phyloP scores from a whole-genome alignment of 208 protist species.

The Trypanosoma boissoni region DNA sequence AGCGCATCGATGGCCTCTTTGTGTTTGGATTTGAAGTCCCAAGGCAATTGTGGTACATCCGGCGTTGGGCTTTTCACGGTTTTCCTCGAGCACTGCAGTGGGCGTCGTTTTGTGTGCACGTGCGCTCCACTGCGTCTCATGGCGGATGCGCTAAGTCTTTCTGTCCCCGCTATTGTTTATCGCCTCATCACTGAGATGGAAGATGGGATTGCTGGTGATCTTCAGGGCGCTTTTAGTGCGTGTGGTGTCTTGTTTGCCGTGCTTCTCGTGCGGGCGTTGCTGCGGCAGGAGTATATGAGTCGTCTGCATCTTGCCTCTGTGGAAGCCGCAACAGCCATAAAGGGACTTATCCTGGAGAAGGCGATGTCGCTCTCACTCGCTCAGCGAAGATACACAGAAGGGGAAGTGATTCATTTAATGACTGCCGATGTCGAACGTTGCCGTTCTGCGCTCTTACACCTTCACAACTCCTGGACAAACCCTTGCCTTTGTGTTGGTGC shows the following conservation, averaged over 20 bases:
- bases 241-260: slow-evolving; percentile 42
- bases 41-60: slow-evolving; percentile 33
- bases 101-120: slow-evolving; percentile 48
- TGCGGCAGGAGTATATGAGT: slow-evolving; percentile 68
- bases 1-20: slow-evolving; percentile 33
- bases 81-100: slow-evolving; percentile 58
- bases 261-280: slow-evolving; percentile 46
- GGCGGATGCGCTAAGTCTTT: slow-evolving; percentile 48
- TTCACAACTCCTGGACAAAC: slow-evolving; percentile 76
- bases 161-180: slow-evolving; percentile 42
- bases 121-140: slow-evolving; percentile 67
- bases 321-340: slow-evolving; percentile 55
- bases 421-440: slow-evolving; percentile 65
- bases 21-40: slow-evolving; percentile 37
- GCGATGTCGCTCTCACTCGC: slow-evolving; percentile 50
- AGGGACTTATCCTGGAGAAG: slow-evolving; percentile 65
- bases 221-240: slow-evolving; percentile 24
- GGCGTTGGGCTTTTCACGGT: slow-evolving; percentile 53
- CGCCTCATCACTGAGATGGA: slow-evolving; percentile 31
- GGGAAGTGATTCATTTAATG: slow-evolving; percentile 54
- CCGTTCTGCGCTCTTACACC: slow-evolving; percentile 56
- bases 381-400: slow-evolving; percentile 57
- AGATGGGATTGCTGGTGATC: neutral
- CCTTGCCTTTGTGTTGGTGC: slow-evolving; percentile 57
- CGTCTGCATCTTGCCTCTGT: slow-evolving; percentile 54